These are phyloP conservation scores for Cystofilobasidium macerans DNA, from an alignment of 768 basidiomycete genomes.

Conservation along the genomic window DNA sequence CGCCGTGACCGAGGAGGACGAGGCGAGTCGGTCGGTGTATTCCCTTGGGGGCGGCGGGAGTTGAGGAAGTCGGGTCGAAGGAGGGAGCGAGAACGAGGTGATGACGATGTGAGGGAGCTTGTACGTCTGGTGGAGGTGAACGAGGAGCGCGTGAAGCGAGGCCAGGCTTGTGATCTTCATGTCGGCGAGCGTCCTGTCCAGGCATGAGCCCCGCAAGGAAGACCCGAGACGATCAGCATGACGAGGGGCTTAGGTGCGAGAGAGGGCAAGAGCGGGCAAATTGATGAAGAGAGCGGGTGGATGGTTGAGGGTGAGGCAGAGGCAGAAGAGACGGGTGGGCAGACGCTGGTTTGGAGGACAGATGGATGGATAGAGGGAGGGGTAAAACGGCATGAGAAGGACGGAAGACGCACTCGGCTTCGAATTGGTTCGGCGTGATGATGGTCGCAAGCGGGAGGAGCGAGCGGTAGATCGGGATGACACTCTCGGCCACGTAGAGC, in stretches of 20 bases:
- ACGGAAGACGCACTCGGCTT: constrained; percentile 67
- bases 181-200: constrained; percentile 64
- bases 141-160: constrained; percentile 59
- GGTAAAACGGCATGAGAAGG: background rate
- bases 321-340: too few relatives aligned
- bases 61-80: background rate
- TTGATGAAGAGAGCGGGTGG: too few relatives aligned
- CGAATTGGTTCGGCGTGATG: constrained; percentile 97
- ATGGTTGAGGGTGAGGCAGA: too few relatives aligned
- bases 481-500: constrained; percentile 77
- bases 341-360: too few relatives aligned
- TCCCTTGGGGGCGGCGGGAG: constrained; percentile 15
- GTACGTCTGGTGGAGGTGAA: constrained; percentile 62
- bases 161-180: constrained; percentile 53
- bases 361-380: too few relatives aligned
- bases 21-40: constrained; percentile 5
- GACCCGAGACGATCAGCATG: too few relatives aligned
- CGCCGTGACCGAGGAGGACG: background rate
- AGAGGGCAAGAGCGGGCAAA: background rate
- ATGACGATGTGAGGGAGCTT: constrained; percentile 77
- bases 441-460: constrained; percentile 70
- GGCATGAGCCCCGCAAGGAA: too few relatives aligned
- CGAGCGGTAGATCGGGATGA: constrained; percentile 71
- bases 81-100: constrained; percentile 70
- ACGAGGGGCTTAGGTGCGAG: background rate